Percentiles rank a stretch among this genome's conserved stretches.
Evolutionary conservation across 2,329 filamentous ascomycete species (phyloP).

Genomic region (Sporothrix mexicana): DNA sequence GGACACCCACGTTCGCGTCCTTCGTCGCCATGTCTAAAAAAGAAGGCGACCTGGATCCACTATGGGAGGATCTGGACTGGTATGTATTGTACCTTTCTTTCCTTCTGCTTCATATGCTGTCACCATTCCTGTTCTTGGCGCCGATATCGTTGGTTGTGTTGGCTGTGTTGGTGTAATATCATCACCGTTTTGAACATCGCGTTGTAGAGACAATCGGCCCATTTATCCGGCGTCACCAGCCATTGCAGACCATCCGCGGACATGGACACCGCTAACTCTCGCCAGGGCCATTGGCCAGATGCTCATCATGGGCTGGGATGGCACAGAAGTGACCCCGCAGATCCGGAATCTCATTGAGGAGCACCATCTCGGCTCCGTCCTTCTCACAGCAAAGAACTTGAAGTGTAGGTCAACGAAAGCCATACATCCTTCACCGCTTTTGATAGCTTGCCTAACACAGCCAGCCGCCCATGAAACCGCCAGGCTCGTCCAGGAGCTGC

Average conservation of each 20-base stretch:
- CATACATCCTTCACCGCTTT: constrained; percentile 36
- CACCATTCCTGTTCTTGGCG: not conserved
- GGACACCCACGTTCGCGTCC: not conserved
- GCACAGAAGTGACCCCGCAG: constrained; percentile 80
- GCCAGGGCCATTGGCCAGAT: constrained; percentile 74
- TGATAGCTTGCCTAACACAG: constrained; percentile 31
- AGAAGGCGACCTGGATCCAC: constrained; percentile 61
- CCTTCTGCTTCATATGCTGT: not conserved
- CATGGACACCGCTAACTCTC: constrained; percentile 6
- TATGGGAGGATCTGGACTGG: constrained; percentile 80
- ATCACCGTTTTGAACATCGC: not conserved
- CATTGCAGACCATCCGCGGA: too few species aligned
- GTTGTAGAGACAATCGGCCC: not conserved
- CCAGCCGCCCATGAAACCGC: constrained; percentile 90
- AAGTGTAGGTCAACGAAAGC: too few species aligned
- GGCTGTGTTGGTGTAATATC: not conserved
- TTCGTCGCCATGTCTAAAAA: constrained; percentile 42
- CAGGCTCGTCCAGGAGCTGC: constrained; percentile 84
- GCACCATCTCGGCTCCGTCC: constrained; percentile 86
- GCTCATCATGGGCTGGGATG: constrained; percentile 86
- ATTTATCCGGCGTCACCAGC: not conserved
- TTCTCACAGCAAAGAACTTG: constrained; percentile 82
- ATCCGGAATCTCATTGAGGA: constrained; percentile 81
- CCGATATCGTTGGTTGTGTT: not conserved
- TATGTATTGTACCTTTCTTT: constrained; percentile 52